These are phyloP conservation scores for Lophium mytilinum DNA, from an alignment of 495 filamentous ascomycete genomes.

Conservation along the genomic window DNA sequence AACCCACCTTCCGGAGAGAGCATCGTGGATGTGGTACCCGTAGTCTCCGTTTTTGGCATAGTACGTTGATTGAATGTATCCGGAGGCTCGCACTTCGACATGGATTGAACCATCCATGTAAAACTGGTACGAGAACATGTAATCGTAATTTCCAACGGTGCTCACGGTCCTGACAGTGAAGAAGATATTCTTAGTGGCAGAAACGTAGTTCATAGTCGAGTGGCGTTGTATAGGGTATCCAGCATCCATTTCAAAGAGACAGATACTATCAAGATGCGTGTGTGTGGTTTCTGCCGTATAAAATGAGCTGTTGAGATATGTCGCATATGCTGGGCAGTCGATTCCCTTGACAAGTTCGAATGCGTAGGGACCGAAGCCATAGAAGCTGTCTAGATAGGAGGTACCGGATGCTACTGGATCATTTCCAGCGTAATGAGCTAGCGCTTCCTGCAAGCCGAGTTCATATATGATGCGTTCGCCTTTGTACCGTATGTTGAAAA, in stretches of 20 bases:
- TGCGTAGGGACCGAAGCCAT: background rate
- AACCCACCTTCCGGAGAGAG: background rate
- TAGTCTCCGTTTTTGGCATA: slow-evolving; percentile 5
- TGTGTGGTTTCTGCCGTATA: background rate
- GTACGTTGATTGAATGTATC: slow-evolving; percentile 10
- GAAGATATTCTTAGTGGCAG: background rate
- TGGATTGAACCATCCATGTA: slow-evolving; percentile 9
- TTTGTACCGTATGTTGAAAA: slow-evolving; percentile 47
- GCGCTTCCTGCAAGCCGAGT: slow-evolving; percentile 47
- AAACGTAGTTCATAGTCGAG: background rate
- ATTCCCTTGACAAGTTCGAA: slow-evolving; percentile 11
- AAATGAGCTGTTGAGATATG: slow-evolving; percentile 8
- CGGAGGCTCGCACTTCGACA: slow-evolving; percentile 9
- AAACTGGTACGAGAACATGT: slow-evolving; percentile 11
- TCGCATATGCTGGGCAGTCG: slow-evolving; percentile 14
- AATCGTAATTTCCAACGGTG: slow-evolving; percentile 19
- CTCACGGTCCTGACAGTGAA: slow-evolving; percentile 3
- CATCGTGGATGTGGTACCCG: slow-evolving; percentile 12
- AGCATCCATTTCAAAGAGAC: slow-evolving; percentile 10
- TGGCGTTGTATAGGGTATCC: slow-evolving; percentile 11
- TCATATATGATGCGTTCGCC: slow-evolving; percentile 49
- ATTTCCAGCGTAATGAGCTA: slow-evolving; percentile 47
- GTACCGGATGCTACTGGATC: slow-evolving; percentile 40
- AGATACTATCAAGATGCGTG: background rate
- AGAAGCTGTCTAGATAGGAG: slow-evolving; percentile 2